Conservation (phyloP, 1,284 basidiomycete genomes). For the Meripilus lineatus region DNA sequence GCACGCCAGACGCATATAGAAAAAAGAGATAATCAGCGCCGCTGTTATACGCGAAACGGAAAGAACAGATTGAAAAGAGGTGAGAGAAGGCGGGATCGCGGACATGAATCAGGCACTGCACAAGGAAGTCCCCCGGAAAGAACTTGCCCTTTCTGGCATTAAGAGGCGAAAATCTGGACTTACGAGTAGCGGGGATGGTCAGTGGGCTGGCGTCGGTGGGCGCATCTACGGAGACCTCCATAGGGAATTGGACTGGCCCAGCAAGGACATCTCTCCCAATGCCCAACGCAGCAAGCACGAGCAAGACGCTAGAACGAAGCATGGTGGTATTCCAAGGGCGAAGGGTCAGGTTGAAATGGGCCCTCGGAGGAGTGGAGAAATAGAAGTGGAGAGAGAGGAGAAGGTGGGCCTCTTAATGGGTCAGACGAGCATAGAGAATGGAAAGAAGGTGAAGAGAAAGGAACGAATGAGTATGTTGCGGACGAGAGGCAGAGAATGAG, state of each 20-base stretch:
- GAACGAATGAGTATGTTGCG: slow-evolving; percentile 1
- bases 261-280: slow-evolving; percentile 9
- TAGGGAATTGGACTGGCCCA: slow-evolving; percentile 15
- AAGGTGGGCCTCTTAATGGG: too few species aligned
- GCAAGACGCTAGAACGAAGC: slow-evolving; percentile 2
- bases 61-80: too few species aligned
- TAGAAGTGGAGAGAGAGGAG: too few species aligned
- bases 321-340: neutral
- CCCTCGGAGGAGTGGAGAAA: slow-evolving; percentile 11
- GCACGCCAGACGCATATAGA: too few species aligned
- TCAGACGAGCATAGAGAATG: slow-evolving; percentile 18
- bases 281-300: slow-evolving; percentile 8
- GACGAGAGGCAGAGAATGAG: slow-evolving; percentile 4
- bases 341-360: neutral
- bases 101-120: too few species aligned
- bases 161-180: neutral
- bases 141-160: neutral
- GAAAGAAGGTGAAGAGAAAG: slow-evolving; percentile 7
- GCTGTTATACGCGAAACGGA: too few species aligned
- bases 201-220: too few species aligned
- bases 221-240: slow-evolving; percentile 12
- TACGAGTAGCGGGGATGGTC: slow-evolving; percentile 6
- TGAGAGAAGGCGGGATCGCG: too few species aligned
- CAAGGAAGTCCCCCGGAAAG: too few species aligned
- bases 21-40: too few species aligned